A percentile compares a stretch with the other conserved stretches of the same genome.
Evolutionary conservation across 495 filamentous ascomycete genomes (phyloP).

Genomic region (Entonaema liquescens): DNA sequence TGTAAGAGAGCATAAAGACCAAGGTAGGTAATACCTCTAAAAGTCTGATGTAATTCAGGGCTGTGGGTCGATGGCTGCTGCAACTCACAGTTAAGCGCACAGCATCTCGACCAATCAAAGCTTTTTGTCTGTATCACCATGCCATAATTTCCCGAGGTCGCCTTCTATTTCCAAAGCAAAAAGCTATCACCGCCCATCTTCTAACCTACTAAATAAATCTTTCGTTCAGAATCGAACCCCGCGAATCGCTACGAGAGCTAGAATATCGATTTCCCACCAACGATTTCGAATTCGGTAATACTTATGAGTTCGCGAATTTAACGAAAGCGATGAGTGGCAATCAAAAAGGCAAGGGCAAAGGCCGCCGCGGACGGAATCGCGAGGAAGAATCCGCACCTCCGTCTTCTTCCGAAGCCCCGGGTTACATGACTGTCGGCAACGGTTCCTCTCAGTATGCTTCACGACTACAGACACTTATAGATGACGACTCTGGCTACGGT

Average conservation of each 20-base stretch:
- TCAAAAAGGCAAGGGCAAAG: conserved; percentile 44
- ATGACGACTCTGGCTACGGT: conserved; percentile 92
- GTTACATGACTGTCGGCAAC: conserved; percentile 88
- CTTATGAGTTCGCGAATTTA: conserved; percentile 25
- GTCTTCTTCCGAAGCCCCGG: conserved; percentile 55
- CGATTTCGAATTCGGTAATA: conserved; percentile 6
- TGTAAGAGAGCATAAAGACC: not conserved
- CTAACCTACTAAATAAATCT: conserved; percentile 2
- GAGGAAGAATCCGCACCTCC: conserved; percentile 36
- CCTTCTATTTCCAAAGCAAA: conserved; percentile 12
- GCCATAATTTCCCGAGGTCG: conserved; percentile 32
- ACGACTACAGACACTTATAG: conserved; percentile 74
- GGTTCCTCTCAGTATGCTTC: conserved; percentile 77
- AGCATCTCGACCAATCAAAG: conserved; percentile 23
- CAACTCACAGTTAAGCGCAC: not conserved
- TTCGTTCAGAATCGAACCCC: conserved; percentile 2
- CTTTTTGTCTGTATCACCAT: conserved; percentile 1
- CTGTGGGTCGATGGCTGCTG: not conserved
- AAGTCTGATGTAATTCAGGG: conserved; percentile 3
- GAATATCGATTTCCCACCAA: not conserved
- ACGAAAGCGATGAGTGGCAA: conserved; percentile 72
- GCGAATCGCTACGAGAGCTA: conserved; percentile 2
- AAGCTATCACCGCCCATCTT: conserved; percentile 31
- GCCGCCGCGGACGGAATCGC: conserved; percentile 34
- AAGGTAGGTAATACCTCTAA: not conserved